phyloP scores from a whole-genome alignment of 139 green algal species.

The Micromonas commoda region DNA sequence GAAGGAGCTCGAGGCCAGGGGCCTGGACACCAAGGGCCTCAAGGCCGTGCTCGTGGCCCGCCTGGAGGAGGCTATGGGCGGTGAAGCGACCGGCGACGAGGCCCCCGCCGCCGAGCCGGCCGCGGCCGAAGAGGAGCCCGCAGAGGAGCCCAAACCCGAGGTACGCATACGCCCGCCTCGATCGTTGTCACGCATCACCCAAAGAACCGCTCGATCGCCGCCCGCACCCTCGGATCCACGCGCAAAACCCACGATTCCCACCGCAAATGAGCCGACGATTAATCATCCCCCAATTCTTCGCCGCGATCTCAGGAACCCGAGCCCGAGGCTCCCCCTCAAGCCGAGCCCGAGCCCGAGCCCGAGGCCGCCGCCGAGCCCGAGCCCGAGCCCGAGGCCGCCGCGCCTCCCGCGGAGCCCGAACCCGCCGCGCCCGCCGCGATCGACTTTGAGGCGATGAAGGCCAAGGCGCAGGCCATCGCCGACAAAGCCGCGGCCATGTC shows the following conservation, averaged over 20 bases:
- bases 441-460: not conserved
- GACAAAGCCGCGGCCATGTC: too few species aligned
- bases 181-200: not conserved
- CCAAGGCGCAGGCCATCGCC: not conserved
- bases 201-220: not conserved
- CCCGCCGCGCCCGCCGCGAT: not conserved
- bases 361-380: not conserved
- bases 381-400: not conserved
- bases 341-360: not conserved
- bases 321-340: not conserved
- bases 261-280: too few species aligned
- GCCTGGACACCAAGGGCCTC: not conserved
- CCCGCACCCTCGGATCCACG: too few species aligned
- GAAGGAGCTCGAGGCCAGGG: not conserved
- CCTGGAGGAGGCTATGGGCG: not conserved
- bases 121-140: not conserved
- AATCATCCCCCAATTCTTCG: not conserved
- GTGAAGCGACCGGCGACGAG: not conserved
- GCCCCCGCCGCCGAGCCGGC: not conserved
- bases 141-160: not conserved
- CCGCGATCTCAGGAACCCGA: not conserved
- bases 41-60: slow-evolving; percentile 9
- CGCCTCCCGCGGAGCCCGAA: too few species aligned
- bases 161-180: not conserved
- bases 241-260: too few species aligned